These are phyloP conservation scores for Epichloe gansuensis DNA, from an alignment of 2,329 filamentous ascomycete species.

Conservation along the genomic window DNA sequence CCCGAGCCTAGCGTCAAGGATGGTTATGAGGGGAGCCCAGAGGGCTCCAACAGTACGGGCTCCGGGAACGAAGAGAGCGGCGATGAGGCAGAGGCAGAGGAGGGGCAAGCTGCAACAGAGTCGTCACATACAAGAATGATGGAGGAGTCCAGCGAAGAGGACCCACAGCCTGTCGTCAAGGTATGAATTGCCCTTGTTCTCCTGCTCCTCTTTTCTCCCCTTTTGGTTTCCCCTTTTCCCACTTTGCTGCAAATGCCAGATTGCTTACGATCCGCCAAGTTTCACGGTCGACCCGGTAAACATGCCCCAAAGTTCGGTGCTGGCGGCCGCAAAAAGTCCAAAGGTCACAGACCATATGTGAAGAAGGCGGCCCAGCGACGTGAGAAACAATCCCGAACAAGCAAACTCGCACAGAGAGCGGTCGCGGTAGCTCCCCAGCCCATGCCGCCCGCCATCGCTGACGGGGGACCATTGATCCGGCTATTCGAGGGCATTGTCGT, in stretches of 20 bases:
- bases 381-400: conserved; percentile 27
- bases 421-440: conserved; percentile 21
- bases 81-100: conserved; percentile 38
- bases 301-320: conserved; percentile 14
- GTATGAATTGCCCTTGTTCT: conserved; percentile 11
- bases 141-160: conserved; percentile 46
- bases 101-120: conserved; percentile 20
- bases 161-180: conserved; percentile 17
- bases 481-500: conserved; percentile 76
- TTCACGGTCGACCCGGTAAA: conserved; percentile 9
- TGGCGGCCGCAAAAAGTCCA: conserved; percentile 37
- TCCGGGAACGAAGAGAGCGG: conserved; percentile 39
- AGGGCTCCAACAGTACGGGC: conserved; percentile 31
- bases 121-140: conserved; percentile 39
- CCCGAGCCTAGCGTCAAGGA: conserved; percentile 28
- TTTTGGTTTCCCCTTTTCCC: background rate
- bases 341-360: conserved; percentile 30
- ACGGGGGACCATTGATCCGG: conserved; percentile 56
- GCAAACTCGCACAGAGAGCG: conserved; percentile 25
- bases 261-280: conserved; percentile 3
- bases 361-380: conserved; percentile 37
- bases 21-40: conserved; percentile 37
- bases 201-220: background rate
- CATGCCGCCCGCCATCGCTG: conserved; percentile 25
- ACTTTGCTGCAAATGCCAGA: background rate